These are phyloP conservation scores for Zygnema cylindricum DNA, from an alignment of 139 green algal species.

Conservation along the genomic window DNA sequence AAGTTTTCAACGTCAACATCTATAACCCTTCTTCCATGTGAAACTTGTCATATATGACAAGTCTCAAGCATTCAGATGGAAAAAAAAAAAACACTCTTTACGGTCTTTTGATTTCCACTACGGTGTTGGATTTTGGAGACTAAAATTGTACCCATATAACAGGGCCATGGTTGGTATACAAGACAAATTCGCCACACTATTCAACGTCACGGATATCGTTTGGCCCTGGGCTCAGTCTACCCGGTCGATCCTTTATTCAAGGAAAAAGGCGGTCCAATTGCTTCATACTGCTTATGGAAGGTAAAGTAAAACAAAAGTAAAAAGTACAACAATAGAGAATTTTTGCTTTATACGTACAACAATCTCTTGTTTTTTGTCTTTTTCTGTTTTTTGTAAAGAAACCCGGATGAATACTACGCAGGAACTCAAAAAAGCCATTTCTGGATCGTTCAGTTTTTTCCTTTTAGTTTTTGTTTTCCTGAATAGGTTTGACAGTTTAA, in stretches of 20 bases:
- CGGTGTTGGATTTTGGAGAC: too few species aligned
- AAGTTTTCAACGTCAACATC: not conserved
- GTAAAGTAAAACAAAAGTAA: not conserved
- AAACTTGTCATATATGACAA: not conserved
- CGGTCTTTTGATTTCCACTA: too few species aligned
- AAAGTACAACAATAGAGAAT: too few species aligned
- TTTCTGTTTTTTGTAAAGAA: not conserved
- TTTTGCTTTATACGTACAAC: not conserved
- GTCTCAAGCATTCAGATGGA: too few species aligned
- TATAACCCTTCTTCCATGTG: not conserved
- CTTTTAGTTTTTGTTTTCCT: not conserved
- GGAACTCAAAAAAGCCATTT: not conserved
- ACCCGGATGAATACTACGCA: not conserved
- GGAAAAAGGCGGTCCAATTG: conserved; percentile 28
- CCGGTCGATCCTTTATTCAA: conserved; percentile 43
- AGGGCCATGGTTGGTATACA: conserved; percentile 55
- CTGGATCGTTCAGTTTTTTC: not conserved
- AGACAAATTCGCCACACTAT: not conserved
- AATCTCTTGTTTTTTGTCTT: not conserved
- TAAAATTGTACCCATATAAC: too few species aligned
- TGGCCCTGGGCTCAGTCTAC: conserved; percentile 50
- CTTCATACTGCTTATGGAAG: conserved; percentile 47
- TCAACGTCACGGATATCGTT: conserved; percentile 36
- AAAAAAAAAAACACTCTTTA: too few species aligned
- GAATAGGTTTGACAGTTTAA: too few species aligned